Percentiles rank a stretch among this genome's conserved stretches.
Conservation (phyloP, 164 flowering plant species). For the Santalum album region DNA sequence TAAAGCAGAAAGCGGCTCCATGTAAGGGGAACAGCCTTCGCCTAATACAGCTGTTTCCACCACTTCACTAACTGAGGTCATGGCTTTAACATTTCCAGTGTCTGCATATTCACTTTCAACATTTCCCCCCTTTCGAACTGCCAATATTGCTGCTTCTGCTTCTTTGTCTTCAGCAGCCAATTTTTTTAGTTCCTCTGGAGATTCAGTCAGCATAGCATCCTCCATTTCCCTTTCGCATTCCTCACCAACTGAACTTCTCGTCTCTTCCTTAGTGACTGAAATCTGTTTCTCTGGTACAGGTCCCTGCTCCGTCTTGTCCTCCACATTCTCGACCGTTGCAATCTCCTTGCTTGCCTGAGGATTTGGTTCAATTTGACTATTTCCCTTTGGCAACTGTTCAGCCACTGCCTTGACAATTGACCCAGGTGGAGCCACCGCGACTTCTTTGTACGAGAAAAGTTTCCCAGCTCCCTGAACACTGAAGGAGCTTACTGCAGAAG, state of each 20-base stretch:
- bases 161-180: slow-evolving; percentile 7
- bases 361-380: slow-evolving; percentile 15
- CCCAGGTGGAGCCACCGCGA: slow-evolving; percentile 87
- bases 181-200: slow-evolving; percentile 9
- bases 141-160: background rate
- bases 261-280: background rate
- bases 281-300: background rate
- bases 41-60: slow-evolving; percentile 9
- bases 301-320: background rate
- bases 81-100: slow-evolving; percentile 9
- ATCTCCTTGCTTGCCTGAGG: slow-evolving; percentile 19
- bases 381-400: slow-evolving; percentile 46
- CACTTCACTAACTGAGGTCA: slow-evolving; percentile 15
- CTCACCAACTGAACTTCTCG: background rate
- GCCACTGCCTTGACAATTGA: slow-evolving; percentile 63
- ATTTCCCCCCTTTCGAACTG: background rate
- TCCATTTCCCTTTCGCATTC: background rate
- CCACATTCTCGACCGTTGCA: slow-evolving; percentile 11
- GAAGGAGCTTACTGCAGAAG: slow-evolving; percentile 30
- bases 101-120: slow-evolving; percentile 4
- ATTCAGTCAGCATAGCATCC: slow-evolving; percentile 6
- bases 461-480: slow-evolving; percentile 61
- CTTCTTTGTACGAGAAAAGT: slow-evolving; percentile 80
- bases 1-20: slow-evolving; percentile 17
- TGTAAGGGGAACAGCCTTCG: slow-evolving; percentile 12